phyloP scores from a whole-genome alignment of 768 basidiomycete species.

The Dentipellis fragilis region DNA sequence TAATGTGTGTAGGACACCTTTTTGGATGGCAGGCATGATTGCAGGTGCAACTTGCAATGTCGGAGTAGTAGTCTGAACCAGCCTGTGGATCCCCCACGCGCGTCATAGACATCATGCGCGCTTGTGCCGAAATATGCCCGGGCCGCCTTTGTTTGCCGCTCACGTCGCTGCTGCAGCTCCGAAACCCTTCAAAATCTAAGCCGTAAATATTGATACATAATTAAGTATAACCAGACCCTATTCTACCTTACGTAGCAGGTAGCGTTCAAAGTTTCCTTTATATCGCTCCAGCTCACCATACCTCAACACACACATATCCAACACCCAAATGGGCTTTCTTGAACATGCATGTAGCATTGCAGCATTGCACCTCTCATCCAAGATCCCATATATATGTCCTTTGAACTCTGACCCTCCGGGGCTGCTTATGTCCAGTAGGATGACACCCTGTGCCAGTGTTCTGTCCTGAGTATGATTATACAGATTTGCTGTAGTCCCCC shows the following conservation, averaged over 20 bases:
- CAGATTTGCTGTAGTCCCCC: constrained; percentile 13
- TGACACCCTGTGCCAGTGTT: constrained; percentile 17
- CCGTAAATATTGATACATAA: no score
- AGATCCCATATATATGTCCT: constrained; percentile 1
- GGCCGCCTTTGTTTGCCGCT: no score
- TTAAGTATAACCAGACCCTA: background rate
- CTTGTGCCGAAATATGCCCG: no score
- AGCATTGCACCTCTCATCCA: background rate
- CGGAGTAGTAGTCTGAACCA: no score
- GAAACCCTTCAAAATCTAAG: no score
- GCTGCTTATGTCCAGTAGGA: constrained; percentile 16
- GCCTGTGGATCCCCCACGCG: no score
- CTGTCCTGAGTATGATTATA: background rate
- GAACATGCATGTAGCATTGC: background rate
- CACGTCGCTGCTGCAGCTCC: no score
- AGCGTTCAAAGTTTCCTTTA: background rate
- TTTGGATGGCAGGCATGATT: no score
- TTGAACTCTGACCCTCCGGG: background rate
- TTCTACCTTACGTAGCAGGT: background rate
- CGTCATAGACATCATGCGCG: no score
- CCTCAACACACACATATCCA: constrained; percentile 13
- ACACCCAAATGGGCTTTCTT: constrained; percentile 12
- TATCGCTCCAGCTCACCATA: constrained; percentile 8
- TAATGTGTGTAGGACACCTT: no score
- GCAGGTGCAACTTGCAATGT: no score